These are phyloP conservation scores for Diutina sp. DNA, from an alignment of 1,139 yeast genomes.

Conservation along the genomic window DNA sequence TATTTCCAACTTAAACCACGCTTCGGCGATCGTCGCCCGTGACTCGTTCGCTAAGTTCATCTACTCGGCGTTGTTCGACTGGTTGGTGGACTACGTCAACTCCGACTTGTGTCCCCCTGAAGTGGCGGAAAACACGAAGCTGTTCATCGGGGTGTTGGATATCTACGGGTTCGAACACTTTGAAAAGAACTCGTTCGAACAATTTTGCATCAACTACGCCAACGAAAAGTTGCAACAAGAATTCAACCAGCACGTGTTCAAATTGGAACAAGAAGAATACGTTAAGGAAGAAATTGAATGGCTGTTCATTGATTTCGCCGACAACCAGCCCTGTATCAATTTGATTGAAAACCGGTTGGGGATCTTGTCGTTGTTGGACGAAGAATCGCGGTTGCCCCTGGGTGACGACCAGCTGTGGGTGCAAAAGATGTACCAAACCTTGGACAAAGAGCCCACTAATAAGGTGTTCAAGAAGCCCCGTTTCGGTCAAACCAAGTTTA, in stretches of 20 bases:
- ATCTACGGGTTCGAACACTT: slow-evolving; percentile 97
- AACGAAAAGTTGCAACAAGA: slow-evolving; percentile 96
- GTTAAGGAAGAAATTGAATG: slow-evolving; percentile 87
- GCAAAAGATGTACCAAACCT: slow-evolving; percentile 76
- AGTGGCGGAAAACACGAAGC: slow-evolving; percentile 40
- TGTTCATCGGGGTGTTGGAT: slow-evolving; percentile 94
- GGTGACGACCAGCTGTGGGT: slow-evolving; percentile 93
- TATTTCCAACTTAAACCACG: slow-evolving; percentile 67
- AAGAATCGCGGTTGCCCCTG: slow-evolving; percentile 88
- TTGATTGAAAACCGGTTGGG: slow-evolving; percentile 87
- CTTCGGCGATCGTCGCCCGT: slow-evolving; percentile 83
- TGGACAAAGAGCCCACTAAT: slow-evolving; percentile 68
- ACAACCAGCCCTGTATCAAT: slow-evolving; percentile 94
- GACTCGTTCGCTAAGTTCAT: slow-evolving; percentile 94
- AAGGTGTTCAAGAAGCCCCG: slow-evolving; percentile 86
- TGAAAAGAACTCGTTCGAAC: slow-evolving; percentile 88
- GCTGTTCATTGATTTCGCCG: slow-evolving; percentile 93
- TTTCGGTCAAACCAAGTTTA: slow-evolving; percentile 83
- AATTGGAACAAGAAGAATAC: slow-evolving; percentile 92
- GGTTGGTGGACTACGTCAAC: slow-evolving; percentile 84
- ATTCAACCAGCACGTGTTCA: slow-evolving; percentile 94
- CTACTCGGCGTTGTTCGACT: slow-evolving; percentile 85
- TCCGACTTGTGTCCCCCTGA: slow-evolving; percentile 69
- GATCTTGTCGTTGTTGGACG: slow-evolving; percentile 78
- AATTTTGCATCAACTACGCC: slow-evolving; percentile 94